Percentiles rank a stretch among this genome's conserved stretches.
These are phyloP conservation scores for Carex littledalei DNA, from an alignment of 176 grass and related monocot species.

Conservation along the genomic window DNA sequence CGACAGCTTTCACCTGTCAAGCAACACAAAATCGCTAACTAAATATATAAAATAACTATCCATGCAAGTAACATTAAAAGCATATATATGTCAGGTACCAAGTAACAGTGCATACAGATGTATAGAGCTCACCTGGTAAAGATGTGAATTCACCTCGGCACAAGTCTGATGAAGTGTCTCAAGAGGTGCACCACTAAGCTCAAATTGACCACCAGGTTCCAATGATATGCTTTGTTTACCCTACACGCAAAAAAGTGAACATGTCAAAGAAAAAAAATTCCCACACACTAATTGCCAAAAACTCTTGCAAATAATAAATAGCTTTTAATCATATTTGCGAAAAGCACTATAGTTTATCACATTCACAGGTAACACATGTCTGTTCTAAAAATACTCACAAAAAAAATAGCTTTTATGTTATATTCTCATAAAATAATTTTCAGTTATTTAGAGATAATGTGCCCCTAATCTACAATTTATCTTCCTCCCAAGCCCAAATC, in stretches of 20 bases:
- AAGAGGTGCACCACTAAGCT: conserved; percentile 91
- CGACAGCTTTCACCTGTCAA: conserved; percentile 86
- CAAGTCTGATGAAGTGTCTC: conserved; percentile 97
- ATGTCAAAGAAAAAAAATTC: not conserved
- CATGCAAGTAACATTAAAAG: not conserved
- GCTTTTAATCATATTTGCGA: not conserved
- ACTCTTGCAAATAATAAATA: not conserved
- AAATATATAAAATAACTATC: not conserved
- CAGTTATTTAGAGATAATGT: not conserved
- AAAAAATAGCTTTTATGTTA: not conserved
- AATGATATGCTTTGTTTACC: conserved; percentile 91
- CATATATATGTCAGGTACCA: not conserved
- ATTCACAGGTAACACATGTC: not conserved
- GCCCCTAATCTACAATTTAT: not conserved
- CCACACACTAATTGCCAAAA: not conserved
- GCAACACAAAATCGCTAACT: not conserved
- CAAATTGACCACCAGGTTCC: conserved; percentile 95
- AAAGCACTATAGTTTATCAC: not conserved
- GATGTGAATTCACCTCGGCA: conserved; percentile 99
- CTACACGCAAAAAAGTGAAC: conserved; percentile 13
- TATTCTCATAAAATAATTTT: not conserved
- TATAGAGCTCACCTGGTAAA: conserved; percentile 76
- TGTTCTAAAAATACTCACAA: not conserved
- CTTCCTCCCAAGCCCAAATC: not conserved
- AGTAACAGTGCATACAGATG: not conserved